Evolutionary conservation across 805 yeast genomes (phyloP), one percentile per base, ranked within the genome.

Genomic region (Isabelozyma pseudorhagii): DNA sequence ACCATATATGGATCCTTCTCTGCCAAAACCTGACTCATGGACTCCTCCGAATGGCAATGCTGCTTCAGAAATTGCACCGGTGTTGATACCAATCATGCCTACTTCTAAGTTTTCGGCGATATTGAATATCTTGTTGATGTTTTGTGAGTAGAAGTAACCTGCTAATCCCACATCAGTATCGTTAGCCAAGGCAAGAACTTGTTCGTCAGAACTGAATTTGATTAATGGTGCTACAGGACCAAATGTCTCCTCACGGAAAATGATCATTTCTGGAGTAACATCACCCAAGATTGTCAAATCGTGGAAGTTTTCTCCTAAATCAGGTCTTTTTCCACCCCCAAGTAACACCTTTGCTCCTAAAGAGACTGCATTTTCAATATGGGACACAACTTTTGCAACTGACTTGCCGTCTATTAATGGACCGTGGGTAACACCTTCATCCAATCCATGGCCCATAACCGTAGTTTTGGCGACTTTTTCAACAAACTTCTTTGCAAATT

Each of bases 1-100:
- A 38, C 89, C 89, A 57, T 75, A 75, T 48, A 77, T 64, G 1
- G 85, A 79, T 14, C 88, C 88, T 64, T 84, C 89, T 65, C 88
- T 78, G 34, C 89, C 89, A 61, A 82, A 83, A 0, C 89, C 89
- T 25, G 85, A 79, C 57, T 82, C 82, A 55, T 82, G 81, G 44
- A 84, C 71, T 48, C 89, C 89, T 34, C 89, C 77, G 56, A 72
- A 72, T 53, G 87, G 87, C 44, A 82, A 58, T 5, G 84, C 68
- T 15, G 87, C 79, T 52, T 72, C 93, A 14, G 89, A 81, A 48
- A 89, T 79, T 9, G 79, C 69, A 27, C 94, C 94, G 9, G 90
- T 81, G 68, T 89, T 89, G 50, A 82, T 83, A 40, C 94, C 94
- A 47, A 89, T 79, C 96, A 89, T 89, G 44, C 96, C 96, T 28